Conservation (phyloP, 352 stramenopile species). For the Phytophthora nicotianae region DNA sequence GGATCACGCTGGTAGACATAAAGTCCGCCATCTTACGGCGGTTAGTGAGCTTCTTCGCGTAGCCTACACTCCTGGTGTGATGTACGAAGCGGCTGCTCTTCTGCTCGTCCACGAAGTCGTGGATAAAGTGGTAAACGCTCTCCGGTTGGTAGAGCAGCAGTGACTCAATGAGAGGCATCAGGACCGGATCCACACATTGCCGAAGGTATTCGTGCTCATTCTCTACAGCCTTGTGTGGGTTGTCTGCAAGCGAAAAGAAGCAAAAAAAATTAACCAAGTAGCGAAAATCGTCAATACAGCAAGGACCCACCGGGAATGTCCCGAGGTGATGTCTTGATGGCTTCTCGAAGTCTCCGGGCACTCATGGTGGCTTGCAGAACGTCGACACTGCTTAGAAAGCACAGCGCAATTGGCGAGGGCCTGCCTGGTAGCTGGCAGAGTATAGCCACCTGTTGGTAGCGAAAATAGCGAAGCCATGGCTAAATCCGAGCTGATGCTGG, state of each 20-base stretch:
- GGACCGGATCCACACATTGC: conserved; percentile 73
- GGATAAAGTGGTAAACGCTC: conserved; percentile 84
- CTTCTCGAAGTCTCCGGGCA: conserved; percentile 41
- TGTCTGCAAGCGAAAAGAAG: neutral
- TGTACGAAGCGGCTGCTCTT: conserved; percentile 50
- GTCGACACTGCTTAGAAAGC: neutral
- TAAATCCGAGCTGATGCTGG: conserved; percentile 9
- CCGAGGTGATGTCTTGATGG: conserved; percentile 29
- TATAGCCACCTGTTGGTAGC: neutral
- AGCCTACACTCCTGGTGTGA: conserved; percentile 35
- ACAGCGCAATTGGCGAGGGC: neutral
- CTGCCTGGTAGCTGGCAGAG: neutral
- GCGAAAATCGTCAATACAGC: neutral
- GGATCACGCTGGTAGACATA: conserved; percentile 85
- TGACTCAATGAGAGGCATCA: conserved; percentile 85
- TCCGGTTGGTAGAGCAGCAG: conserved; percentile 80
- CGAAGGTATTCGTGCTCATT: conserved; percentile 85
- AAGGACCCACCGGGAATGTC: conserved; percentile 15
- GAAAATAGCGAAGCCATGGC: conserved; percentile 34
- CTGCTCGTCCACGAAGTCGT: conserved; percentile 75
- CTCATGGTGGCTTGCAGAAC: conserved; percentile 32
- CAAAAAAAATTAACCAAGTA: neutral
- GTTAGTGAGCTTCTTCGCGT: conserved; percentile 73
- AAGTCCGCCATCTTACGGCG: conserved; percentile 84
- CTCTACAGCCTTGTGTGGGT: conserved; percentile 38